Base-by-base conservation (phyloP, 305 asterid genomes). In the Euphrasia arctica region DNA sequence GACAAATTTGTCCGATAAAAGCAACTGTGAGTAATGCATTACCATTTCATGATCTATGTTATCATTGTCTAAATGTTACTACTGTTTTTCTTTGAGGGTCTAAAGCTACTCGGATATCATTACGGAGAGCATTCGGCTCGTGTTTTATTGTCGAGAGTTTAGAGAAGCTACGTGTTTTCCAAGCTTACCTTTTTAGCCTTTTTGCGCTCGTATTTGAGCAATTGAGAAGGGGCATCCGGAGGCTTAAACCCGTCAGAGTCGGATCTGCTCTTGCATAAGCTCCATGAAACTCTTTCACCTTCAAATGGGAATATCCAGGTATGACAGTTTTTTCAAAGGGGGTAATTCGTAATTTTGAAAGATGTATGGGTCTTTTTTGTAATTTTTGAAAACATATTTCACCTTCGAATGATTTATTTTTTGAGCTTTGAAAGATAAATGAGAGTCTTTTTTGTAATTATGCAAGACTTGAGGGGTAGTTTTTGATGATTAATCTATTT, bases 201-300 rank as follows among this genome's bases (percentile, higher is more conserved):
- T 77, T 89, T 42, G 68, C 69, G 15, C 5, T 85, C 68, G 81
- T 78, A 45, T 76, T 80, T 18, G 83, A 81, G 65, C 63, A 76
- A 74, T 34, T 80, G 27, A 70, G 82, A 78, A 81, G 85, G 58
- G 80, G 78, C 9, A 65, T 80, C 58, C 70, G 65, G 70, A 77
- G 82, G 47, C 77, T 83, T 12, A 84, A 86, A 69, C 89, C 86
- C 7, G 77, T 81, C 32, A 78, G 77, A 81, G 95, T 86, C 41
- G 93, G 80, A 74, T 18, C 87, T 62, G 62, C 80, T 52, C 79
- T 78, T 65, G 65, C 84, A 67, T 82, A 70, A 81, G 65, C 66
- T 68, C 29, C 22, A 54, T 8, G 60, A 41, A 29, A 49, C 14
- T 29, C 22, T 18, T 18, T 18, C 22, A 18, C 22, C 22, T 18